Conservation (phyloP, 2,329 filamentous ascomycete species). For the Penicillium sp. region DNA sequence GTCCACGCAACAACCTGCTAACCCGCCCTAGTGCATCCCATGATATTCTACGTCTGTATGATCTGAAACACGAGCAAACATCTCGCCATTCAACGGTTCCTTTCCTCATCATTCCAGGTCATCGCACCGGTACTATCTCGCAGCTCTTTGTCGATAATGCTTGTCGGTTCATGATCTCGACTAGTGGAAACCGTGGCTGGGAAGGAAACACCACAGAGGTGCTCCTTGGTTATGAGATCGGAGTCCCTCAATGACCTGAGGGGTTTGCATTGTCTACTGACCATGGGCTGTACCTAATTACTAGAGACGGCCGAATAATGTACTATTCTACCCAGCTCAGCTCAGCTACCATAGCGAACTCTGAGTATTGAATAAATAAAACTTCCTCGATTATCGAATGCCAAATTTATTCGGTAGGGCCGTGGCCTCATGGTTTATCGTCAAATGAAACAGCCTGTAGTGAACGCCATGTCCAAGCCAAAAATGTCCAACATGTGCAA, state of each 20-base stretch:
- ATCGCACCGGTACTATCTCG: conserved; percentile 81
- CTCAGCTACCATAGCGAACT: too few relatives aligned
- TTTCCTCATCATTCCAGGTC: conserved; percentile 94
- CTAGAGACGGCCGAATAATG: not conserved
- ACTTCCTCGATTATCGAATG: too few relatives aligned
- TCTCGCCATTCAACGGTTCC: conserved; percentile 77
- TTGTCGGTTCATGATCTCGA: conserved; percentile 85
- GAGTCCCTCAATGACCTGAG: conserved; percentile 36
- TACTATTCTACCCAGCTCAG: too few relatives aligned
- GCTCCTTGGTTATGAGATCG: conserved; percentile 90
- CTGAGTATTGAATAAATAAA: too few relatives aligned
- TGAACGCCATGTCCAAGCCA: conserved; percentile 12
- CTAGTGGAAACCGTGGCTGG: conserved; percentile 91
- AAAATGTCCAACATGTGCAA: not conserved
- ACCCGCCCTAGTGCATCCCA: conserved; percentile 68
- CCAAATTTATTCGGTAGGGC: too few relatives aligned
- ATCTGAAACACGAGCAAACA: conserved; percentile 65
- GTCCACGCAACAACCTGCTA: not conserved
- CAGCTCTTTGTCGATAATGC: conserved; percentile 83
- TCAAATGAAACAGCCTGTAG: too few relatives aligned
- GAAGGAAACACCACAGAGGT: conserved; percentile 88
- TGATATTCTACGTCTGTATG: conserved; percentile 90
- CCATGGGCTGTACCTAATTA: conserved; percentile 1
- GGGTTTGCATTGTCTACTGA: not conserved
- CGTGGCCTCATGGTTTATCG: too few relatives aligned